phyloP scores from a whole-genome alignment of 108 stramenopile genomes.

The Schizochytrium sp. region DNA sequence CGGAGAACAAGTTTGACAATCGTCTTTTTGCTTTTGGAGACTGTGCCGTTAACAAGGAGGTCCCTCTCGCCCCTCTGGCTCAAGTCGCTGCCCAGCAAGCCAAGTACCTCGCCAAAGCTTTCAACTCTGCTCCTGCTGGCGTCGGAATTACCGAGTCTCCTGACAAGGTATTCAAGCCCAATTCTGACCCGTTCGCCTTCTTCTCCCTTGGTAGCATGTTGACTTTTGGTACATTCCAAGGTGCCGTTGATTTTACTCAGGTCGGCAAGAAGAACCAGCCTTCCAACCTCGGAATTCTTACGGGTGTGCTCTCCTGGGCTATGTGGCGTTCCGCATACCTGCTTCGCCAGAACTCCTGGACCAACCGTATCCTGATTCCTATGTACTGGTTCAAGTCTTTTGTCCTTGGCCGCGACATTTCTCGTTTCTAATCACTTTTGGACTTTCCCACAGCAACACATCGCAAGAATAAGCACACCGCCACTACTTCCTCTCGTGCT shows the following conservation, averaged over 20 bases:
- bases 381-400: constrained; percentile 96
- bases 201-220: constrained; percentile 74
- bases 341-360: constrained; percentile 81
- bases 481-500: too few relatives aligned
- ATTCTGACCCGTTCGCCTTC: constrained; percentile 75
- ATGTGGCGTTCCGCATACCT: constrained; percentile 89
- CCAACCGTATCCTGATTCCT: constrained; percentile 89
- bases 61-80: constrained; percentile 87
- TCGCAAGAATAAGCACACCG: too few relatives aligned
- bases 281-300: constrained; percentile 67
- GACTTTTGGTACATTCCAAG: constrained; percentile 72
- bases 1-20: constrained; percentile 73
- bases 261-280: constrained; percentile 71
- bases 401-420: constrained; percentile 91
- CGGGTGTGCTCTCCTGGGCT: constrained; percentile 80
- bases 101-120: constrained; percentile 81
- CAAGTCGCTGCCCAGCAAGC: constrained; percentile 91
- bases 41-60: constrained; percentile 76
- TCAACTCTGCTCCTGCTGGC: constrained; percentile 75
- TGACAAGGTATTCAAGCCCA: constrained; percentile 69
- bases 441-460: too few relatives aligned
- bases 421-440: constrained; percentile 72
- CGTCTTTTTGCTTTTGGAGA: constrained; percentile 94
- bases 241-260: constrained; percentile 72
- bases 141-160: constrained; percentile 73